Conservation (phyloP, 1,284 basidiomycete species). For the Trichosporon ovoides region DNA sequence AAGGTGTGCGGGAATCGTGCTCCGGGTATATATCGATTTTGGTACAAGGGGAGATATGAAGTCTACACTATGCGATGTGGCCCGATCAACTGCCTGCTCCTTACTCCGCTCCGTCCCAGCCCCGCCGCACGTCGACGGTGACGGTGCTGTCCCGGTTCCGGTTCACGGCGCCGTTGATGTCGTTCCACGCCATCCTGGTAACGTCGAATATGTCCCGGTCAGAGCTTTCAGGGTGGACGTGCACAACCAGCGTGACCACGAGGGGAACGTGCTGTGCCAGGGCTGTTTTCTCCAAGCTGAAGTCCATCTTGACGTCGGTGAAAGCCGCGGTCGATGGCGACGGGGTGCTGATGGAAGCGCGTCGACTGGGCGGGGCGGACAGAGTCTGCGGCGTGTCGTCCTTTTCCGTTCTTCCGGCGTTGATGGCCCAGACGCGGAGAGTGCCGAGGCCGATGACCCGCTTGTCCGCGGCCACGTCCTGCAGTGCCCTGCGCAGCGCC, state of each 20-base stretch:
- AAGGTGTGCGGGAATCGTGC: background rate
- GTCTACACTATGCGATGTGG: background rate
- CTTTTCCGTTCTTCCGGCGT: slow-evolving; percentile 47
- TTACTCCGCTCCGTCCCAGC: slow-evolving; percentile 29
- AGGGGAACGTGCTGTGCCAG: slow-evolving; percentile 41
- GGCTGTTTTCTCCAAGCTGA: background rate
- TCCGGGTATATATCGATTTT: background rate
- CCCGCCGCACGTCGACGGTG: slow-evolving; percentile 34
- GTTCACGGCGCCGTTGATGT: slow-evolving; percentile 25
- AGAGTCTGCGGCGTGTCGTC: slow-evolving; percentile 50
- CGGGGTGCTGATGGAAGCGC: slow-evolving; percentile 52
- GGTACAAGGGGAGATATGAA: background rate
- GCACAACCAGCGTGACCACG: slow-evolving; percentile 75
- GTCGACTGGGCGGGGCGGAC: slow-evolving; percentile 7
- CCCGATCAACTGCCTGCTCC: background rate
- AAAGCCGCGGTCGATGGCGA: slow-evolving; percentile 22
- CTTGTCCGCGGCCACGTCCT: slow-evolving; percentile 58
- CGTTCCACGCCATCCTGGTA: slow-evolving; percentile 39
- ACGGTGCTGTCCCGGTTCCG: slow-evolving; percentile 37
- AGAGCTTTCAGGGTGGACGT: slow-evolving; percentile 62
- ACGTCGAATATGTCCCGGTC: slow-evolving; percentile 66
- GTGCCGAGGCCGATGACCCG: slow-evolving; percentile 38
- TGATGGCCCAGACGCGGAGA: slow-evolving; percentile 38
- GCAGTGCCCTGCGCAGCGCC: slow-evolving; percentile 67
- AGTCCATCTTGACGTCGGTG: background rate